phyloP scores from a whole-genome alignment of 371 early-diverging fungal genomes.

The Apophysomyces variabilis region DNA sequence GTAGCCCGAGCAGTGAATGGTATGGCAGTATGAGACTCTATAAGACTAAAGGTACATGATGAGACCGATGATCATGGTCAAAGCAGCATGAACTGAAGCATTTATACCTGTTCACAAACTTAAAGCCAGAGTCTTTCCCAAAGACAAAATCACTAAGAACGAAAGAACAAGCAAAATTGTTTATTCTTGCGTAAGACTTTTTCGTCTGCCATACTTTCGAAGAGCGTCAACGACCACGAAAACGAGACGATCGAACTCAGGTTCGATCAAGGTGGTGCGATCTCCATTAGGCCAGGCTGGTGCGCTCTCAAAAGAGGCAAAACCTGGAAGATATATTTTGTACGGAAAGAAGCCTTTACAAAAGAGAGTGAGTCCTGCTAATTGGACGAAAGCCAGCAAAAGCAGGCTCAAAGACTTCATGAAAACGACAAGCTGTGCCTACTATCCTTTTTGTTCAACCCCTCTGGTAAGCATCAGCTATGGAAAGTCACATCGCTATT shows the following conservation, averaged over 20 bases:
- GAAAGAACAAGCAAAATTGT: slow-evolving; percentile 1
- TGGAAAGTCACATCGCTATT: too few species aligned
- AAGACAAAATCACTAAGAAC: slow-evolving; percentile 75
- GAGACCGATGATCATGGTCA: background rate
- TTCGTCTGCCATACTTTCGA: slow-evolving; percentile 50
- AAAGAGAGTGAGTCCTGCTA: slow-evolving; percentile 68
- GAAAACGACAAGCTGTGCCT: background rate
- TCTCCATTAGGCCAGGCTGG: slow-evolving; percentile 14
- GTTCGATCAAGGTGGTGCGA: slow-evolving; percentile 27
- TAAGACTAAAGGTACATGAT: slow-evolving; percentile 39
- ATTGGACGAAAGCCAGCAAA: slow-evolving; percentile 50
- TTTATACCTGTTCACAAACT: slow-evolving; percentile 61
- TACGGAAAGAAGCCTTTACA: slow-evolving; percentile 82
- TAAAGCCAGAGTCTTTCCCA: slow-evolving; percentile 67
- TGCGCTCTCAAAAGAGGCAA: slow-evolving; percentile 44
- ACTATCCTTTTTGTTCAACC: too few species aligned
- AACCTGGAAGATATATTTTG: slow-evolving; percentile 68
- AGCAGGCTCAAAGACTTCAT: slow-evolving; percentile 9
- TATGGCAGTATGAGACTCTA: slow-evolving; percentile 52
- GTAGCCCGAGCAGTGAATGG: slow-evolving; percentile 77
- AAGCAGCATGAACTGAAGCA: too few species aligned
- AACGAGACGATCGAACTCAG: slow-evolving; percentile 74
- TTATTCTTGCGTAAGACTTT: background rate
- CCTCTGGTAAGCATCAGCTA: too few species aligned
- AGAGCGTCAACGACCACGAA: slow-evolving; percentile 84